A percentile compares a stretch with the other conserved stretches of the same genome.
Conservation (phyloP, 305 asterid species). For the Plantago lanceolata region DNA sequence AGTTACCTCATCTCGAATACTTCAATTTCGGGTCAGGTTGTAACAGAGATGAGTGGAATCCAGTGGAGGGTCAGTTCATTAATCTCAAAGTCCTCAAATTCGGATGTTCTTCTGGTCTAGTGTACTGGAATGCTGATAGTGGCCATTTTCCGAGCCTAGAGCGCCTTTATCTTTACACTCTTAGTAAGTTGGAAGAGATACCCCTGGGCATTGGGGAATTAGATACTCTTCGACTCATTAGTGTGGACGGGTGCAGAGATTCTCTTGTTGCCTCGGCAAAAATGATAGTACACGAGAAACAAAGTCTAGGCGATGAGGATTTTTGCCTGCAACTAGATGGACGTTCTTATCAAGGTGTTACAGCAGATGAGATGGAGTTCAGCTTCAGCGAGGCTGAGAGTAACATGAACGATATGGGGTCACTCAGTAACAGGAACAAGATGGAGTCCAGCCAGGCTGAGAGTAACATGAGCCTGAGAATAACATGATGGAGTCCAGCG, state of each 20-base stretch:
- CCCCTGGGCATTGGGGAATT: not conserved
- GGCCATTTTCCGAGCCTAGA: not conserved
- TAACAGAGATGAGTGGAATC: not conserved
- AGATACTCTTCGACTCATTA: not conserved
- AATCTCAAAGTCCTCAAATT: not conserved
- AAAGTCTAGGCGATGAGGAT: not conserved
- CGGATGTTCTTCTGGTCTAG: not conserved
- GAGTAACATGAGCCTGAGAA: not conserved
- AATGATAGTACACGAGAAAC: not conserved
- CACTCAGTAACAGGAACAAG: too few species aligned
- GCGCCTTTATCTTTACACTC: not conserved
- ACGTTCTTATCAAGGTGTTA: too few species aligned
- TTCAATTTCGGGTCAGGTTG: not conserved
- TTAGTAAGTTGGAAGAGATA: not conserved
- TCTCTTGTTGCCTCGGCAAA: not conserved
- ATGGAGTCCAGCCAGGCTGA: too few species aligned
- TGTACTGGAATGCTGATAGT: not conserved
- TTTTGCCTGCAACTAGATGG: not conserved
- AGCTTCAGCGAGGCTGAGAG: too few species aligned
- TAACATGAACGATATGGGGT: not conserved
- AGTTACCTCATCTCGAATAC: not conserved
- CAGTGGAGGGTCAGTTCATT: not conserved
- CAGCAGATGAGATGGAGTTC: too few species aligned
- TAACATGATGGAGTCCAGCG: constrained; percentile 1
- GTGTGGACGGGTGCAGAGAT: not conserved